Conservation (phyloP, 1,139 yeast genomes). For the Zygoascus hellenicus region DNA sequence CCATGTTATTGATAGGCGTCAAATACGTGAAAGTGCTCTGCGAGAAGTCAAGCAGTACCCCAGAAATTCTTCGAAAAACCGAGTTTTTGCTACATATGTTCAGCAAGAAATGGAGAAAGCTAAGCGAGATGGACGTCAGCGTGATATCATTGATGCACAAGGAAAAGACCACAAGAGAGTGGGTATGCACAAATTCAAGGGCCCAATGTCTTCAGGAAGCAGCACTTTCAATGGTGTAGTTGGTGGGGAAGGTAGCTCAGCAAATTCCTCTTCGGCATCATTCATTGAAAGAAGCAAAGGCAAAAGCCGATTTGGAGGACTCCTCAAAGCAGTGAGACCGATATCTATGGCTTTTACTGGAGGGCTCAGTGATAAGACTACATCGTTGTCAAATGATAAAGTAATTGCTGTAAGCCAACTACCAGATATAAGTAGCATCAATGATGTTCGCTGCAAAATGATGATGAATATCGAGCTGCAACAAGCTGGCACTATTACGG, state of each 20-base stretch:
- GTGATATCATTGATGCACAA: conserved; percentile 39
- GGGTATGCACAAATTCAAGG: conserved; percentile 10
- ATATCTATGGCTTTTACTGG: conserved; percentile 37
- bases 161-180: conserved; percentile 35
- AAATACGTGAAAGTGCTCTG: conserved; percentile 39
- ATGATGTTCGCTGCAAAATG: conserved; percentile 51
- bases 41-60: conserved; percentile 40
- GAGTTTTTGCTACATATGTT: conserved; percentile 43
- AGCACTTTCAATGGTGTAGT: conserved; percentile 9
- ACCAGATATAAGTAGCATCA: conserved; percentile 46
- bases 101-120: conserved; percentile 46
- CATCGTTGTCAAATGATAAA: conserved; percentile 43
- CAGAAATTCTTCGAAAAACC: conserved; percentile 31
- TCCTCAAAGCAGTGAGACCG: conserved; percentile 39
- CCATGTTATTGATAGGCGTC: conserved; percentile 28
- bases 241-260: neutral
- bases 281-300: conserved; percentile 7
- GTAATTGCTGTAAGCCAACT: conserved; percentile 50
- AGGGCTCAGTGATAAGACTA: conserved; percentile 19
- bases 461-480: conserved; percentile 51
- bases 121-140: conserved; percentile 46
- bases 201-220: conserved; percentile 4
- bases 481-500: conserved; percentile 31
- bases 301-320: conserved; percentile 31
- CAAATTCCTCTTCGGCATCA: conserved; percentile 1